These are phyloP conservation scores for Phytophthora aleatoria DNA, from an alignment of 352 stramenopile genomes.

Conservation along the genomic window DNA sequence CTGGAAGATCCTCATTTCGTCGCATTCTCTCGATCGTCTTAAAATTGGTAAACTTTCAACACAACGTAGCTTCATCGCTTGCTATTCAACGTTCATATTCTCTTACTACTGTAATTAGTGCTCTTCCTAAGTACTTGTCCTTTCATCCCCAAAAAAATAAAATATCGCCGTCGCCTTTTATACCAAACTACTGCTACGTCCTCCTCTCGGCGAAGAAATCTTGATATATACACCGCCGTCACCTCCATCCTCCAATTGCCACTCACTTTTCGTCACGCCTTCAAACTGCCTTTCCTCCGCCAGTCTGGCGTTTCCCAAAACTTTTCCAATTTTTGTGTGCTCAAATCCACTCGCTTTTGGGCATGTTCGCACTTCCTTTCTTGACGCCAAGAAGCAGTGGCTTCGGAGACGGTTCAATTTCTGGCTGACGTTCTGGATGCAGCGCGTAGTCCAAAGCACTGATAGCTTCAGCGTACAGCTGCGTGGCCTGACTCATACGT, in stretches of 20 bases:
- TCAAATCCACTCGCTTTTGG: constrained; percentile 61
- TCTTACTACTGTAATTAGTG: constrained; percentile 41
- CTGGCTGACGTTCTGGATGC: constrained; percentile 42
- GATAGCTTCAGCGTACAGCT: constrained; percentile 64
- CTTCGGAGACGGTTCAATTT: constrained; percentile 42
- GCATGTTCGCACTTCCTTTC: constrained; percentile 42
- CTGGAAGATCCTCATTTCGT: constrained; percentile 74
- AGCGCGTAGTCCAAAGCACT: constrained; percentile 54
- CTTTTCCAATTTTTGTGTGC: neutral
- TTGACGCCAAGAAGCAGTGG: constrained; percentile 60
- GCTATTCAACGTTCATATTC: constrained; percentile 40
- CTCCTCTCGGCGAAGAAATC: constrained; percentile 30
- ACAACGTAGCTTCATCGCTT: constrained; percentile 26
- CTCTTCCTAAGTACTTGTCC: constrained; percentile 36
- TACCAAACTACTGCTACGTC: constrained; percentile 43
- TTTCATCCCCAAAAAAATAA: constrained; percentile 33
- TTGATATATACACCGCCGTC: constrained; percentile 33
- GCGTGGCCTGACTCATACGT: constrained; percentile 55
- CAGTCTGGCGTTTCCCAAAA: constrained; percentile 24
- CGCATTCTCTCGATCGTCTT: constrained; percentile 47
- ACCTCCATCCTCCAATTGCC: neutral
- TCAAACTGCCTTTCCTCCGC: constrained; percentile 13
- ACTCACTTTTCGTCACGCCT: constrained; percentile 14
- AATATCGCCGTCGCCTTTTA: constrained; percentile 44
- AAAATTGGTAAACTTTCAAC: neutral